Percentiles rank a stretch among this genome's conserved stretches.
Evolutionary conservation across 768 basidiomycete species (phyloP).

Genomic region (Mycena capillaripes): DNA sequence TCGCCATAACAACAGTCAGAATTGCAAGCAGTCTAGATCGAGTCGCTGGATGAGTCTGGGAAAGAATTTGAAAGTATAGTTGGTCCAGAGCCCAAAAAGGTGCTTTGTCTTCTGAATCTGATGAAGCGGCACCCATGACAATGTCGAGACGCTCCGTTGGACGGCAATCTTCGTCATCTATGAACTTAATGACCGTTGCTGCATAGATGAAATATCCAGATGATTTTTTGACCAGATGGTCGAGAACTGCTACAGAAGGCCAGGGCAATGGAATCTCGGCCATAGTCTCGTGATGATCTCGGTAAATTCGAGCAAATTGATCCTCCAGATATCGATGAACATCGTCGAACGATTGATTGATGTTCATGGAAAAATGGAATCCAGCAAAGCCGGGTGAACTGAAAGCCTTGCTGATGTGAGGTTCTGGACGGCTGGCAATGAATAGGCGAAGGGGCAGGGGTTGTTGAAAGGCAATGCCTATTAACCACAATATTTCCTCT

Average conservation of each 20-base stretch:
- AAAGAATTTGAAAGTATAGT: not conserved
- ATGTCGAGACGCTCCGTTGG: not conserved
- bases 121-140: not conserved
- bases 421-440: not conserved
- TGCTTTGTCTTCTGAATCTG: too few relatives aligned
- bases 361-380: not conserved
- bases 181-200: not conserved
- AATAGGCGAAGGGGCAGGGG: not conserved
- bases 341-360: not conserved
- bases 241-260: not conserved
- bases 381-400: not conserved
- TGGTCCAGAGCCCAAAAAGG: not conserved
- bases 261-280: not conserved
- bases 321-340: not conserved
- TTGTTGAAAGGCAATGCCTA: not conserved
- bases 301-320: not conserved
- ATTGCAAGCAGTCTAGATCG: not conserved
- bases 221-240: not conserved
- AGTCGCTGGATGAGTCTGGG: not conserved
- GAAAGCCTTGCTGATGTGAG: not conserved
- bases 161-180: not conserved
- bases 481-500: not conserved
- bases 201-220: not conserved
- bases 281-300: not conserved
- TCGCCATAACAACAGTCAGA: not conserved